A percentile compares a stretch with the other conserved stretches of the same genome.
phyloP scores from a whole-genome alignment of 768 basidiomycete species.

The Hemileccinum impolitum region DNA sequence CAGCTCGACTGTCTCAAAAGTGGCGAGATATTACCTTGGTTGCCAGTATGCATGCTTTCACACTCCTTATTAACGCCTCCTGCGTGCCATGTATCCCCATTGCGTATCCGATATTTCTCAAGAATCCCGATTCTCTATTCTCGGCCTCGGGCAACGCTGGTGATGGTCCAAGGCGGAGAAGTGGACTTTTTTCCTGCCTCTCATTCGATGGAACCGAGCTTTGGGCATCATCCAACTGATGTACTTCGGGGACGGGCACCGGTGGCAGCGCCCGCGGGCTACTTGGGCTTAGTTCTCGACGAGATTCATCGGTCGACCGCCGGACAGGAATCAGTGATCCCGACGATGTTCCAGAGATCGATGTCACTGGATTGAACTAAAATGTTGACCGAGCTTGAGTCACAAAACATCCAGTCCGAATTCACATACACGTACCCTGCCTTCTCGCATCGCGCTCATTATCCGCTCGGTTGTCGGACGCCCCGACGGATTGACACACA shows the following conservation, averaged over 20 bases:
- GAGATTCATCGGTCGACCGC: slow-evolving; percentile 10
- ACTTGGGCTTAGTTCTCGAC: slow-evolving; percentile 11
- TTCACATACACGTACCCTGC: slow-evolving; percentile 53
- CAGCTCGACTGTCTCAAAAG: not conserved
- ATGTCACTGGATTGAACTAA: slow-evolving; percentile 28
- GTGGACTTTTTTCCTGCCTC: slow-evolving; percentile 10
- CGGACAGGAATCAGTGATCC: slow-evolving; percentile 25
- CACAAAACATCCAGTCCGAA: not conserved
- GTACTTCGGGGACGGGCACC: slow-evolving; percentile 1
- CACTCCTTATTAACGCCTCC: slow-evolving; percentile 24
- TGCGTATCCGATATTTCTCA: not conserved
- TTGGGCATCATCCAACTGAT: not conserved
- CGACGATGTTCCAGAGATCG: slow-evolving; percentile 4
- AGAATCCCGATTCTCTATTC: too few relatives aligned
- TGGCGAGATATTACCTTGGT: slow-evolving; percentile 28
- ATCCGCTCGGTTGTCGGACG: slow-evolving; percentile 76
- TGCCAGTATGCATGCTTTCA: slow-evolving; percentile 36
- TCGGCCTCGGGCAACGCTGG: slow-evolving; percentile 1
- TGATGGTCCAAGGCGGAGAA: slow-evolving; percentile 14
- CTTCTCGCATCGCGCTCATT: slow-evolving; percentile 60
- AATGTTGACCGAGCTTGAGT: slow-evolving; percentile 3
- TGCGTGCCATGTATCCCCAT: slow-evolving; percentile 13
- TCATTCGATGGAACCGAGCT: not conserved
- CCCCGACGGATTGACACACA: slow-evolving; percentile 55
- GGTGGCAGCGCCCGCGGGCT: slow-evolving; percentile 18